These are phyloP conservation scores for Backusella circina DNA, from an alignment of 192 early-diverging fungal species.

Conservation along the genomic window DNA sequence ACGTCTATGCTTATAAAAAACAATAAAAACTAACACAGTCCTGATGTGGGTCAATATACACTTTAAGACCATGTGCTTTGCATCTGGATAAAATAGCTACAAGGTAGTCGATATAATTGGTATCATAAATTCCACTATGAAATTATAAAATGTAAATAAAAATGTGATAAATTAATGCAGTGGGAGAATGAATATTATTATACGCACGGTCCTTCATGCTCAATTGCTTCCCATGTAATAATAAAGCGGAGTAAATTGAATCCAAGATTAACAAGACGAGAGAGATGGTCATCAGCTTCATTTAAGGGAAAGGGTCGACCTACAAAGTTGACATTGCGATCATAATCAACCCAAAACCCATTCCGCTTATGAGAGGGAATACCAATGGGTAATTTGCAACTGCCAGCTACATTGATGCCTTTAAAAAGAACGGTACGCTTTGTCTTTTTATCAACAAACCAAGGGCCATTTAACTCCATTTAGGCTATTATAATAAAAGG, in stretches of 20 bases:
- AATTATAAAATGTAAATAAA: background rate
- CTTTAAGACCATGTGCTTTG: conserved; percentile 40
- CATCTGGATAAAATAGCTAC: conserved; percentile 46
- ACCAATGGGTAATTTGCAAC: conserved; percentile 47
- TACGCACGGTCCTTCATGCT: conserved; percentile 57
- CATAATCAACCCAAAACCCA: conserved; percentile 47
- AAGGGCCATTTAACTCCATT: conserved; percentile 33
- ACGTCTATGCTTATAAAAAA: background rate
- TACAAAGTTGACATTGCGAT: conserved; percentile 60
- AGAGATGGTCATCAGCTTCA: conserved; percentile 71
- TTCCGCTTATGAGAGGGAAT: conserved; percentile 40
- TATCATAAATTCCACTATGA: conserved; percentile 50
- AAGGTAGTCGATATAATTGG: conserved; percentile 52
- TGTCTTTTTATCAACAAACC: conserved; percentile 48
- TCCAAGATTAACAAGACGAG: conserved; percentile 62
- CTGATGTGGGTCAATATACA: conserved; percentile 59
- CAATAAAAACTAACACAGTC: conserved; percentile 41
- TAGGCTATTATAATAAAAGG: background rate
- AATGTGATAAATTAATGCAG: background rate
- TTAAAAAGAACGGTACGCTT: conserved; percentile 47
- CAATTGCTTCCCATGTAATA: conserved; percentile 76
- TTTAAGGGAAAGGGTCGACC: conserved; percentile 68
- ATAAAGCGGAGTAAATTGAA: conserved; percentile 71
- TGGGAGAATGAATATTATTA: background rate
- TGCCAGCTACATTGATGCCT: conserved; percentile 52